Evolutionary conservation across 1,139 yeast species (phyloP).

Genomic region (Candida sojae): DNA sequence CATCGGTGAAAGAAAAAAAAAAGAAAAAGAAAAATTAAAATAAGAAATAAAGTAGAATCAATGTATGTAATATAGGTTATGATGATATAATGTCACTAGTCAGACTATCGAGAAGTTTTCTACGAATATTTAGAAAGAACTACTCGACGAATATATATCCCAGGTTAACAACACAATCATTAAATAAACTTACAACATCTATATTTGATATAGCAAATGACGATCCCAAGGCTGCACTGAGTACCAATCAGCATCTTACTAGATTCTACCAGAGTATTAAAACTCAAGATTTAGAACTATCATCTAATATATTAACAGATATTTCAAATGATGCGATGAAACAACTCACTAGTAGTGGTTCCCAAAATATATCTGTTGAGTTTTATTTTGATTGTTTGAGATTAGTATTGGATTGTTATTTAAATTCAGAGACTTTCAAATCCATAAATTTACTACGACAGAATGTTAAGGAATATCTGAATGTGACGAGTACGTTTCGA

Average conservation of each 20-base stretch:
- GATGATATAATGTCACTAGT: background rate
- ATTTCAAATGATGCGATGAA: background rate
- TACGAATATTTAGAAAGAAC: background rate
- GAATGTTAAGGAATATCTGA: slow-evolving; percentile 6
- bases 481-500: background rate
- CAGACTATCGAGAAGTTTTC: background rate
- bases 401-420: slow-evolving; percentile 6
- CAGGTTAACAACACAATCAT: background rate
- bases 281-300: slow-evolving; percentile 2
- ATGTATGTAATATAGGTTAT: too few species aligned
- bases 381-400: slow-evolving; percentile 10
- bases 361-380: background rate
- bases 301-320: slow-evolving; percentile 4
- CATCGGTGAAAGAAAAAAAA: too few species aligned
- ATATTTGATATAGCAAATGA: slow-evolving; percentile 4
- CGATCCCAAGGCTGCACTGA: background rate
- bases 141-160: background rate
- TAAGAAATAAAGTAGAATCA: too few species aligned
- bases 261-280: slow-evolving; percentile 4
- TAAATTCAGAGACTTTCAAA: background rate
- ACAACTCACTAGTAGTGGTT: background rate
- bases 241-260: background rate
- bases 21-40: too few species aligned
- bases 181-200: slow-evolving; percentile 3
- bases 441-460: slow-evolving; percentile 5